Evolutionary conservation across 768 basidiomycete species (phyloP).

Genomic region (Phaeolepiota aurea): DNA sequence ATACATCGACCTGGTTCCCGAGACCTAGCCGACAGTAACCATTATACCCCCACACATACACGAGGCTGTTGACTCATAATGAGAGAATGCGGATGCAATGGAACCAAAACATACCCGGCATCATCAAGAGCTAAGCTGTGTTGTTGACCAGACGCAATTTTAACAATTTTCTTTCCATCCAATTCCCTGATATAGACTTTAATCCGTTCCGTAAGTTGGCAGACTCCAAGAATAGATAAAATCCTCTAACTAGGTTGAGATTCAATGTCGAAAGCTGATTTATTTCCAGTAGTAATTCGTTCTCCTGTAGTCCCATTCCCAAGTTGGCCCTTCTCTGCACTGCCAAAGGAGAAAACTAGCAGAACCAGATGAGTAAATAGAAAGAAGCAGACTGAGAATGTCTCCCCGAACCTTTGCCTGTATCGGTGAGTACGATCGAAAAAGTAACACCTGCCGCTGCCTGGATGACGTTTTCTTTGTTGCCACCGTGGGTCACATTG

Average conservation of each 20-base stretch:
- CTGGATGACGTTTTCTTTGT: constrained; percentile 56
- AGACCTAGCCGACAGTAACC: constrained; percentile 89
- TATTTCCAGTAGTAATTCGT: constrained; percentile 79
- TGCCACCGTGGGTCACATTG: constrained; percentile 45
- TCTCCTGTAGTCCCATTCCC: constrained; percentile 94
- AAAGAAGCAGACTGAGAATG: too few relatives aligned
- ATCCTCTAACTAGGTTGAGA: constrained; percentile 47
- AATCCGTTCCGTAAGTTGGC: constrained; percentile 1
- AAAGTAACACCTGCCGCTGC: constrained; percentile 82
- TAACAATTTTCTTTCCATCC: constrained; percentile 65
- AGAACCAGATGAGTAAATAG: too few relatives aligned
- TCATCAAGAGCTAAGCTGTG: constrained; percentile 78
- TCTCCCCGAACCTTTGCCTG: constrained; percentile 70
- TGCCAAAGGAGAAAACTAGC: constrained; percentile 82
- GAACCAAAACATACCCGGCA: constrained; percentile 46
- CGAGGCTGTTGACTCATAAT: constrained; percentile 38
- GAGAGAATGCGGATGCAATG: not conserved
- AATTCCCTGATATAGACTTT: constrained; percentile 65
- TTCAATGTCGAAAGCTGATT: constrained; percentile 76
- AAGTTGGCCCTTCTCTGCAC: constrained; percentile 87
- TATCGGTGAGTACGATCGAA: constrained; percentile 72
- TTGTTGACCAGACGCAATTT: constrained; percentile 83
- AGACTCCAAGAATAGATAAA: constrained; percentile 1
- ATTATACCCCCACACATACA: constrained; percentile 85
- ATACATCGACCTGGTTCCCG: constrained; percentile 73